phyloP scores from a whole-genome alignment of 768 basidiomycete species.

The Macrolepiota dolichaula region DNA sequence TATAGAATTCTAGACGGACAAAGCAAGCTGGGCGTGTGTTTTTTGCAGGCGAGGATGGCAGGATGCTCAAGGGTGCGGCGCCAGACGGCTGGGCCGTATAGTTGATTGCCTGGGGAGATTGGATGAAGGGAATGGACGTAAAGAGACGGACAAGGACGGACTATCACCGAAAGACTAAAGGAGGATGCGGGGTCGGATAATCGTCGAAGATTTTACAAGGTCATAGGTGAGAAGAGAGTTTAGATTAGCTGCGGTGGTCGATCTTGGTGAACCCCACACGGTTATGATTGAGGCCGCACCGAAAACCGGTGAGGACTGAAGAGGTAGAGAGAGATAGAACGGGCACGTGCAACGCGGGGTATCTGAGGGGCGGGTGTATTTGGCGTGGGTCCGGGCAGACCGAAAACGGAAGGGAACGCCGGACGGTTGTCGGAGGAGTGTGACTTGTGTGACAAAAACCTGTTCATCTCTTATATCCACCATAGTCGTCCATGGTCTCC shows the following conservation, averaged over 20 bases:
- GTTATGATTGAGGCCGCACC: not conserved
- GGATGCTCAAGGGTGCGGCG: not conserved
- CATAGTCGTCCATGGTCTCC: conserved; percentile 15
- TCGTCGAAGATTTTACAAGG: not conserved
- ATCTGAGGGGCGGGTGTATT: conserved; percentile 10
- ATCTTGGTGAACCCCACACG: not conserved
- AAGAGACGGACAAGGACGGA: not conserved
- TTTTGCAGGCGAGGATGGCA: too few relatives aligned
- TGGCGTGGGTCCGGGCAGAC: conserved; percentile 1
- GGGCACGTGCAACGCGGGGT: conserved; percentile 12
- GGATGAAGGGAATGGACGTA: not conserved
- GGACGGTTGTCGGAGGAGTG: conserved; percentile 5
- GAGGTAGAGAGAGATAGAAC: not conserved
- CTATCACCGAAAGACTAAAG: not conserved
- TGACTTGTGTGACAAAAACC: conserved; percentile 9
- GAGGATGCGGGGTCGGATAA: not conserved
- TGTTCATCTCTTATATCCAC: conserved; percentile 15
- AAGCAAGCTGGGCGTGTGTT: too few relatives aligned
- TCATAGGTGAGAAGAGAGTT: not conserved
- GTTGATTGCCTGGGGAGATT: not conserved
- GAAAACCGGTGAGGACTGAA: not conserved
- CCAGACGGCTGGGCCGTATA: not conserved
- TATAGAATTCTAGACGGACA: not conserved
- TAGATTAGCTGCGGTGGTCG: not conserved
- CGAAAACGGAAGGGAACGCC: not conserved